These are phyloP conservation scores for Teratosphaeria viscida DNA, from an alignment of 2,329 filamentous ascomycete genomes.

Conservation along the genomic window DNA sequence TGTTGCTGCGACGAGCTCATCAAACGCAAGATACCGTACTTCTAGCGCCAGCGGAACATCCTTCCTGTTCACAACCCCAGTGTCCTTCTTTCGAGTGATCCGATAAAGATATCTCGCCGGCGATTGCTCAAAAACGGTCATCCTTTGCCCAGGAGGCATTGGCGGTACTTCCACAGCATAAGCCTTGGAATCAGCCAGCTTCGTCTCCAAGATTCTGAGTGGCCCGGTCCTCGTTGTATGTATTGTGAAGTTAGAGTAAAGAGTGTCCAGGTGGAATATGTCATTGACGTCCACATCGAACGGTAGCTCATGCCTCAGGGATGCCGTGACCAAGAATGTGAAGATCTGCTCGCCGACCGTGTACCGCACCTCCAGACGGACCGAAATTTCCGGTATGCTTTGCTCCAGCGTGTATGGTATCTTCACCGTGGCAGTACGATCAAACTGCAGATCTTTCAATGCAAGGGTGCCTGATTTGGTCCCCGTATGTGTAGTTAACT, in stretches of 20 bases:
- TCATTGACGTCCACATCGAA: constrained; percentile 96
- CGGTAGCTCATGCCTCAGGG: constrained; percentile 63
- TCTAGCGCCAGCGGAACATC: constrained; percentile 50
- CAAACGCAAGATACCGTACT: constrained; percentile 65
- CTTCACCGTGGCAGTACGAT: constrained; percentile 46
- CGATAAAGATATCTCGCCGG: constrained; percentile 74
- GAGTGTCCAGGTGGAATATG: constrained; percentile 69
- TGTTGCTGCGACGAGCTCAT: constrained; percentile 55
- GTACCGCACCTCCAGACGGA: constrained; percentile 49
- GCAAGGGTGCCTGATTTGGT: constrained; percentile 11
- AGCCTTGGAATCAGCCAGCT: constrained; percentile 58
- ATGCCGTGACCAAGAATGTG: constrained; percentile 48
- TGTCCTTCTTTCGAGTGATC: constrained; percentile 47
- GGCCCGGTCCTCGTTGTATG: constrained; percentile 69
- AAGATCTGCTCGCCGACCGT: constrained; percentile 15
- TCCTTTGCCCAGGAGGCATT: constrained; percentile 26
- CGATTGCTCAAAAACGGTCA: constrained; percentile 68
- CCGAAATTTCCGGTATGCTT: constrained; percentile 57
- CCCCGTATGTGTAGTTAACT: background rate
- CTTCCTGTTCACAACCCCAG: constrained; percentile 18
- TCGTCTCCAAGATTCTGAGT: constrained; percentile 60
- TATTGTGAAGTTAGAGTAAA: constrained; percentile 87
- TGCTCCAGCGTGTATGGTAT: constrained; percentile 80
- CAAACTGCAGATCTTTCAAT: constrained; percentile 16
- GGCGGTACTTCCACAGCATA: constrained; percentile 54